These are phyloP conservation scores for Pinus albicaulis DNA, from an alignment of 75 land plant species.

Conservation along the genomic window DNA sequence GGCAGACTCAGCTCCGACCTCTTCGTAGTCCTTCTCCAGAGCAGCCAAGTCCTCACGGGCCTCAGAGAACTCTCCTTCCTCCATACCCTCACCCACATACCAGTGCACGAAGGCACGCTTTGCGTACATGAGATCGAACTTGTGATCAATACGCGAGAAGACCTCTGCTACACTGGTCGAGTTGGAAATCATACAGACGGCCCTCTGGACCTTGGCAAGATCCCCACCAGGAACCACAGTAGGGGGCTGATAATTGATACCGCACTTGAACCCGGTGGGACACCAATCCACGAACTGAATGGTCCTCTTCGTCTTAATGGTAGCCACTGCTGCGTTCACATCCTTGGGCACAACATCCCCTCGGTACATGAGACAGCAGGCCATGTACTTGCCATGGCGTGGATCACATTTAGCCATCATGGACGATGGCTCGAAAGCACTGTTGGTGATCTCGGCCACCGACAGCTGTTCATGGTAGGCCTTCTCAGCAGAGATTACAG, in stretches of 20 bases:
- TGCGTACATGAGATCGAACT: conserved; percentile 12
- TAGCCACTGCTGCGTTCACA: no score
- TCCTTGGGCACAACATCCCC: no score
- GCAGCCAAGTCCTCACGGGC: conserved; percentile 9
- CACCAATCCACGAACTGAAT: no score
- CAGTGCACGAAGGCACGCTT: no score
- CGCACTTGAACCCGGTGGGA: conserved; percentile 4
- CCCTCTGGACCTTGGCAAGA: conserved; percentile 11
- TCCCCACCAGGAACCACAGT: conserved; percentile 62
- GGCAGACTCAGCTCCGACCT: conserved; percentile 13
- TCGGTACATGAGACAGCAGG: conserved; percentile 2
- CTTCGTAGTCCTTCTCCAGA: neutral
- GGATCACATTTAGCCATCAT: conserved; percentile 71
- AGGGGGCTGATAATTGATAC: conserved; percentile 50
- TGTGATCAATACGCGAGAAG: conserved; percentile 42
- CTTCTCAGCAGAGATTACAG: conserved; percentile 29
- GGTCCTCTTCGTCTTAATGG: no score
- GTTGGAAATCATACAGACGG: conserved; percentile 46
- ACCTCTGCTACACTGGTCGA: conserved; percentile 11
- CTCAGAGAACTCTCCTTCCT: conserved; percentile 51
- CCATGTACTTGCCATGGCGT: conserved; percentile 44
- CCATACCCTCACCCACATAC: conserved; percentile 28
- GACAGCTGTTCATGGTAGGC: conserved; percentile 40
- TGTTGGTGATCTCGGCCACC: conserved; percentile 63
- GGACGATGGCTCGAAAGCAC: neutral